Conservation (phyloP, 2,329 filamentous ascomycete species). For the Pseudogymnoascus sp. region DNA sequence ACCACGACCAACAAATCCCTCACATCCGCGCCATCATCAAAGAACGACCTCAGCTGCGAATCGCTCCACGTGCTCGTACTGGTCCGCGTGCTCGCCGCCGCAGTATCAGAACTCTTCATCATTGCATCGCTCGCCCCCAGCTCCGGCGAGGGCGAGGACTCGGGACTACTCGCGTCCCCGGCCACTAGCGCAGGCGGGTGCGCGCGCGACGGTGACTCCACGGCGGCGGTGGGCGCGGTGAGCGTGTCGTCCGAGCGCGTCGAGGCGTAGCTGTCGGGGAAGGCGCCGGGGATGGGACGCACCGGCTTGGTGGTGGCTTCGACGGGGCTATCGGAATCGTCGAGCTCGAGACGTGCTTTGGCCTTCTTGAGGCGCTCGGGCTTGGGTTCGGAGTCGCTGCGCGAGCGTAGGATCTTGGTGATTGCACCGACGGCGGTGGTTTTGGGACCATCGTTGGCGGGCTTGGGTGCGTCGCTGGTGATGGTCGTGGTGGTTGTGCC, state of each 20-base stretch:
- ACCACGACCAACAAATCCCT: slow-evolving; percentile 85
- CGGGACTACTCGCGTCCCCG: slow-evolving; percentile 29
- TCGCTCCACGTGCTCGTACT: slow-evolving; percentile 65
- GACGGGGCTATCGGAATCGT: slow-evolving; percentile 48
- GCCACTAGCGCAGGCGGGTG: slow-evolving; percentile 34
- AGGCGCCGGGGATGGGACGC: slow-evolving; percentile 26
- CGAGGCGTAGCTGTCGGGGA: slow-evolving; percentile 27
- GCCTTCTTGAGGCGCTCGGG: slow-evolving; percentile 50
- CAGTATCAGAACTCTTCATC: not conserved
- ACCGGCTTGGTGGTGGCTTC: slow-evolving; percentile 24
- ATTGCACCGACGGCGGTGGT: slow-evolving; percentile 32
- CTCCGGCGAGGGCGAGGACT: slow-evolving; percentile 57
- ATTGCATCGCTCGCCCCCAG: slow-evolving; percentile 39
- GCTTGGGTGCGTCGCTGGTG: slow-evolving; percentile 29
- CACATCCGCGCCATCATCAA: slow-evolving; percentile 83
- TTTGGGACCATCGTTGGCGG: slow-evolving; percentile 32
- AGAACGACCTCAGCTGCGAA: slow-evolving; percentile 73
- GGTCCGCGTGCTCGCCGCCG: slow-evolving; percentile 47
- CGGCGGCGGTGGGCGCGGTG: slow-evolving; percentile 17
- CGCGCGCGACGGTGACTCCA: slow-evolving; percentile 14
- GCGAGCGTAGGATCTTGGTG: slow-evolving; percentile 36
- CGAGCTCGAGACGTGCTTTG: slow-evolving; percentile 56
- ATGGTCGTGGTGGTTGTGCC: slow-evolving; percentile 28
- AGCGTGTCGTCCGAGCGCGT: slow-evolving; percentile 12
- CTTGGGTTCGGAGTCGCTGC: slow-evolving; percentile 33